phyloP scores from a whole-genome alignment of 2,329 filamentous ascomycete species.

The Aspergillus ibericus region DNA sequence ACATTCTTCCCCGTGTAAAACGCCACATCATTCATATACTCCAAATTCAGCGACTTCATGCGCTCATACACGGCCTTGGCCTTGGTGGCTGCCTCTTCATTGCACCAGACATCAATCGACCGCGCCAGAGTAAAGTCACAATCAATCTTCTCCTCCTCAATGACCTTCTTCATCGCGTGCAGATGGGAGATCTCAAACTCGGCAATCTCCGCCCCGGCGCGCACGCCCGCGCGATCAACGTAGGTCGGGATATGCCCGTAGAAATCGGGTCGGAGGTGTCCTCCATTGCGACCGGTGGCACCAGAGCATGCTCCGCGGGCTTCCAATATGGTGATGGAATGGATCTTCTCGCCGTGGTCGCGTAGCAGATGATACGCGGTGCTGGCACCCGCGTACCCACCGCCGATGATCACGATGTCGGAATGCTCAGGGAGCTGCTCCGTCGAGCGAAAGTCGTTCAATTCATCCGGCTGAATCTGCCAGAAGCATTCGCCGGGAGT shows the following conservation, averaged over 20 bases:
- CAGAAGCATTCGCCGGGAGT: constrained; percentile 37
- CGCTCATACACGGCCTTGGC: constrained; percentile 26
- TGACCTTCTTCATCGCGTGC: constrained; percentile 38
- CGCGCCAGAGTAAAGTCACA: constrained; percentile 45
- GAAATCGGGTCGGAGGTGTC: constrained; percentile 45
- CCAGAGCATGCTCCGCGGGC: constrained; percentile 43
- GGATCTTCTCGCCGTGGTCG: constrained; percentile 9
- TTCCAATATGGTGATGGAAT: constrained; percentile 39
- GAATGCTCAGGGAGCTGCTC: constrained; percentile 23
- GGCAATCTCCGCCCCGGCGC: constrained; percentile 39
- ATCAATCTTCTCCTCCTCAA: constrained; percentile 45
- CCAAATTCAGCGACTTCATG: constrained; percentile 26
- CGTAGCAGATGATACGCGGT: constrained; percentile 43
- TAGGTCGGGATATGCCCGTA: constrained; percentile 39
- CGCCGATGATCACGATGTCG: constrained; percentile 50
- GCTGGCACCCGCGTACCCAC: constrained; percentile 48
- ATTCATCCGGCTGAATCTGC: constrained; percentile 40
- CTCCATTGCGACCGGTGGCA: constrained; percentile 47
- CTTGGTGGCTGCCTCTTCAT: constrained; percentile 30
- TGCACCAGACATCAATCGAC: constrained; percentile 42
- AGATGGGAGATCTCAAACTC: constrained; percentile 44
- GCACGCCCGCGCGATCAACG: constrained; percentile 32
- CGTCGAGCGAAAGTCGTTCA: constrained; percentile 44
- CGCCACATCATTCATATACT: constrained; percentile 33
- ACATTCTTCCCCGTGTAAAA: constrained; percentile 27